Conservation (phyloP, 768 basidiomycete genomes). For the Suillus subluteus region DNA sequence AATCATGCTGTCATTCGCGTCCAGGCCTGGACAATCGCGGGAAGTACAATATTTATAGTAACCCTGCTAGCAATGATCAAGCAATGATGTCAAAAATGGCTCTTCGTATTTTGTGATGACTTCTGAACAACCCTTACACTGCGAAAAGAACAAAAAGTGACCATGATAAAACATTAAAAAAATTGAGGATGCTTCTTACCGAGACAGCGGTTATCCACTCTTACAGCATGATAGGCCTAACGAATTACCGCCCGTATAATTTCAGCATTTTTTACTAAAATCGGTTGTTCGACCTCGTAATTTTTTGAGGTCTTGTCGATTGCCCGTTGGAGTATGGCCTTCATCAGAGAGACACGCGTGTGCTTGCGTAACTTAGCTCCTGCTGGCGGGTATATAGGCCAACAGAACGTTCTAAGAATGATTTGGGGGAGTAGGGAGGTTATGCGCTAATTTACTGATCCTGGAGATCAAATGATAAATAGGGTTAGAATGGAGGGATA, state of each 20-base stretch:
- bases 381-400: neutral
- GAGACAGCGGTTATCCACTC: neutral
- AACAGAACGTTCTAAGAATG: neutral
- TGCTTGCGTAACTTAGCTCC: neutral
- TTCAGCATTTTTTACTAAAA: neutral
- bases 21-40: neutral
- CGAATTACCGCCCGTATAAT: neutral
- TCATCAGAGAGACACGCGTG: neutral
- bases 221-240: neutral
- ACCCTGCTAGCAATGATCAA: neutral
- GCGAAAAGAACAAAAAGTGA: neutral
- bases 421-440: neutral
- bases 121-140: neutral
- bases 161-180: neutral
- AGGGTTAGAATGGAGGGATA: neutral
- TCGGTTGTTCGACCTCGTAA: neutral
- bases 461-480: neutral
- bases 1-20: conserved; percentile 2
- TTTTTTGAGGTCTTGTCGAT: neutral
- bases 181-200: neutral
- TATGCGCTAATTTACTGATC: neutral
- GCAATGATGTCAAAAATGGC: neutral
- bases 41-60: neutral
- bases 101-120: neutral
- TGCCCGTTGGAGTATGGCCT: neutral